Percentiles rank a stretch among this genome's conserved stretches.
Conservation (phyloP, 805 yeast species). For the Ogataea haglerorum region DNA sequence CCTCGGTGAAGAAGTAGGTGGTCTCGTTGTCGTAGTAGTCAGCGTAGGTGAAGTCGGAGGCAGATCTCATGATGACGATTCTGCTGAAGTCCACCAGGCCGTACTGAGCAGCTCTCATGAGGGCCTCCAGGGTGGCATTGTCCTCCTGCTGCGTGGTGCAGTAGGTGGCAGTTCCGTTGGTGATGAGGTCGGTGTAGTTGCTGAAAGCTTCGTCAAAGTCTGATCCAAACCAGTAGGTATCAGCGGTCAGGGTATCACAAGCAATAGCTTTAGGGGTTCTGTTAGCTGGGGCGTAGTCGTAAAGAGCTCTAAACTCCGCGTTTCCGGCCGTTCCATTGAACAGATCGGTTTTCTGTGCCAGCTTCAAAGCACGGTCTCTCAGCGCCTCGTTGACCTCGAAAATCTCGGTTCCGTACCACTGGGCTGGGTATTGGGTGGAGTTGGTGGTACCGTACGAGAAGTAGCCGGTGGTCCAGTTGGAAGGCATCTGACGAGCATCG, state of each 20-base stretch:
- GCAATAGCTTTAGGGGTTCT: constrained; percentile 43
- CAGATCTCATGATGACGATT: constrained; percentile 57
- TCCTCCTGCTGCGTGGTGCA: constrained; percentile 68
- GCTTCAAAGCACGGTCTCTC: constrained; percentile 53
- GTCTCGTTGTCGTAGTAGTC: constrained; percentile 36
- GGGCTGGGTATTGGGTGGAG: constrained; percentile 49
- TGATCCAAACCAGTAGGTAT: constrained; percentile 57
- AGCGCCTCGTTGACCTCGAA: constrained; percentile 58
- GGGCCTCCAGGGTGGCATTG: constrained; percentile 59
- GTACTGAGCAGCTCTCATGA: constrained; percentile 49
- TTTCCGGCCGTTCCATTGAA: constrained; percentile 45
- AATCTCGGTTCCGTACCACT: constrained; percentile 62
- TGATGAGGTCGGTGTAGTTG: constrained; percentile 44
- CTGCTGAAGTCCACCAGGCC: constrained; percentile 57
- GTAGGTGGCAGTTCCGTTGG: constrained; percentile 58
- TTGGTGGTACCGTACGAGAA: constrained; percentile 50
- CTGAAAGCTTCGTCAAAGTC: constrained; percentile 48
- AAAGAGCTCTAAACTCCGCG: constrained; percentile 44
- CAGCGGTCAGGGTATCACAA: constrained; percentile 61
- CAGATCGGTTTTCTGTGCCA: constrained; percentile 45
- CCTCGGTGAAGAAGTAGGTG: constrained; percentile 47
- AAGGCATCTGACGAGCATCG: constrained; percentile 46
- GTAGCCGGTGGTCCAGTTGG: constrained; percentile 60
- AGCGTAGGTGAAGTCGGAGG: constrained; percentile 55
- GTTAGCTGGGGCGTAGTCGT: constrained; percentile 49